These are phyloP conservation scores for Plantago coronopus DNA, from an alignment of 305 asterid genomes.

Conservation along the genomic window DNA sequence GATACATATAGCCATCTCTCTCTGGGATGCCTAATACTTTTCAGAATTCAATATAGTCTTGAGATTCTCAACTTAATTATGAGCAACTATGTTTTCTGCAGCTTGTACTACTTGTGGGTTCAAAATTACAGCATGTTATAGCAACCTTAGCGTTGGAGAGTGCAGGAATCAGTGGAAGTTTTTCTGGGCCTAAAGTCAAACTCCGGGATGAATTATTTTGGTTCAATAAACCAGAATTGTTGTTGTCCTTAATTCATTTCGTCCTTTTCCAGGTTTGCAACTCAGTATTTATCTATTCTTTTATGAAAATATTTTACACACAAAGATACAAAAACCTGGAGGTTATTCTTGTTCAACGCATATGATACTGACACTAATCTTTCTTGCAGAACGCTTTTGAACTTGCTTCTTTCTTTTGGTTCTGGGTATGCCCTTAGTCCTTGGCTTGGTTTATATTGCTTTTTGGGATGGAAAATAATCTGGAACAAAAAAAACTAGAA, in stretches of 20 bases:
- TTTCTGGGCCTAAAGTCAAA: conserved; percentile 51
- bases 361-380: conserved; percentile 15
- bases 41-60: too few relatives aligned
- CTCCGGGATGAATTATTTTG: conserved; percentile 93
- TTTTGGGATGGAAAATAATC: neutral
- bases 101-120: conserved; percentile 90
- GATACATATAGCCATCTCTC: too few relatives aligned
- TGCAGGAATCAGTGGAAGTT: conserved; percentile 62
- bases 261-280: conserved; percentile 78
- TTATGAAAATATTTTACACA: neutral
- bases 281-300: neutral
- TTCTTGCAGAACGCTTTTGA: conserved; percentile 91
- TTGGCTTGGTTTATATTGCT: conserved; percentile 7
- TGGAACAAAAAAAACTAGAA: neutral
- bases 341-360: neutral
- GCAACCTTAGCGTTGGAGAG: conserved; percentile 99
- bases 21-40: too few relatives aligned
- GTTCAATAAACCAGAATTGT: conserved; percentile 29
- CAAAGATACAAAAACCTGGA: neutral
- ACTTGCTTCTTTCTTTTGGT: conserved; percentile 99
- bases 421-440: conserved; percentile 70
- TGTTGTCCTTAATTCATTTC: conserved; percentile 71
- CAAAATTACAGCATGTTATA: conserved; percentile 89
- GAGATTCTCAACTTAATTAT: too few relatives aligned
- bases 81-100: conserved; percentile 30